Percentiles rank a stretch among this genome's conserved stretches.
Conservation (phyloP, 495 filamentous ascomycete genomes). For the Halenospora varia region DNA sequence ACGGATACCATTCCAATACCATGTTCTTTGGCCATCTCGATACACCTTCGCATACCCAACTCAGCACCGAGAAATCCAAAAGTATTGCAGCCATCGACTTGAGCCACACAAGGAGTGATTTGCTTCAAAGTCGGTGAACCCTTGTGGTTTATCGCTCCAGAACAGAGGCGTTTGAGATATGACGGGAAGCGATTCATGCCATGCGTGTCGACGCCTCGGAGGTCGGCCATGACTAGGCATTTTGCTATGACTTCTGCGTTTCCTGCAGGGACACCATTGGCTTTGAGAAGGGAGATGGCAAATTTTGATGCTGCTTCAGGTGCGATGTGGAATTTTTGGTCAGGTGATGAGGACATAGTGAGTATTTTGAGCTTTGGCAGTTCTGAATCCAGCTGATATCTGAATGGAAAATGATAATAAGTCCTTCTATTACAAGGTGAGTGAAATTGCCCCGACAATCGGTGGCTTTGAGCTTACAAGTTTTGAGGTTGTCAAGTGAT, state of each 20-base stretch:
- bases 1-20: slow-evolving; percentile 72
- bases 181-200: slow-evolving; percentile 72
- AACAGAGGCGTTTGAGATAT: slow-evolving; percentile 67
- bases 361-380: too few species aligned
- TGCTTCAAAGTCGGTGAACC: slow-evolving; percentile 52
- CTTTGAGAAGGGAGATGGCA: slow-evolving; percentile 41
- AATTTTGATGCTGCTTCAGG: neutral
- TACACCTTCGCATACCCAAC: slow-evolving; percentile 57
- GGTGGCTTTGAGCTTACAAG: too few species aligned
- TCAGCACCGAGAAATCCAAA: slow-evolving; percentile 69
- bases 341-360: neutral
- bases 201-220: slow-evolving; percentile 75
- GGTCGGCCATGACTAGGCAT: slow-evolving; percentile 66
- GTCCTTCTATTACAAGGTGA: too few species aligned
- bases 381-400: too few species aligned
- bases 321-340: neutral
- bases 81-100: slow-evolving; percentile 65
- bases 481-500: too few species aligned
- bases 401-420: too few species aligned
- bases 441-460: too few species aligned
- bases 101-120: slow-evolving; percentile 62
- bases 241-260: slow-evolving; percentile 57
- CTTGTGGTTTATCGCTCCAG: slow-evolving; percentile 55
- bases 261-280: slow-evolving; percentile 50
- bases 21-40: slow-evolving; percentile 57